Evolutionary conservation across 2,329 filamentous ascomycete genomes (phyloP).

Genomic region (Cadophora luteo-olivacea): DNA sequence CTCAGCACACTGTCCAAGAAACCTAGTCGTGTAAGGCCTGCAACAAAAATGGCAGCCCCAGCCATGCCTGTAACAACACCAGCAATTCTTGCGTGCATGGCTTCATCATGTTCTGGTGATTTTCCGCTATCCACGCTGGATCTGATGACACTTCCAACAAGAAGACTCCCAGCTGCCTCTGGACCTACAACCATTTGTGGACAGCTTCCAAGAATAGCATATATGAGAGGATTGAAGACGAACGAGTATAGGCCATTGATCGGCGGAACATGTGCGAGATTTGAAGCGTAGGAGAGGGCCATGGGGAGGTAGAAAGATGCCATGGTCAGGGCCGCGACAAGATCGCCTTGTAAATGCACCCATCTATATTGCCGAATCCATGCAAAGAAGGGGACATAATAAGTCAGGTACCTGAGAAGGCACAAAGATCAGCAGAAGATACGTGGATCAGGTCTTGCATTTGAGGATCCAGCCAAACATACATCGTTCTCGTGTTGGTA

Average conservation of each 20-base stretch:
- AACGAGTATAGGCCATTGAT: slow-evolving; percentile 96
- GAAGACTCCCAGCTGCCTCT: slow-evolving; percentile 89
- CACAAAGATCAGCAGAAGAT: slow-evolving; percentile 28
- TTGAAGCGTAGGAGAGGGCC: slow-evolving; percentile 90
- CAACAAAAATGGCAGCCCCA: slow-evolving; percentile 85
- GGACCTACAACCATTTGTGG: slow-evolving; percentile 94
- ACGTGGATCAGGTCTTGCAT: background rate
- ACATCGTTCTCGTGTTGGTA: slow-evolving; percentile 77
- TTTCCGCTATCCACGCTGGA: slow-evolving; percentile 74
- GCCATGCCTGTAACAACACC: slow-evolving; percentile 89
- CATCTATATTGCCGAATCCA: slow-evolving; percentile 90
- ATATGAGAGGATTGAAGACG: slow-evolving; percentile 89
- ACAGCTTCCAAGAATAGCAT: slow-evolving; percentile 89
- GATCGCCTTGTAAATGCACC: slow-evolving; percentile 83
- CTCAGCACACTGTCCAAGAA: slow-evolving; percentile 96
- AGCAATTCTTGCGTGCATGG: slow-evolving; percentile 79
- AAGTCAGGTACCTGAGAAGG: slow-evolving; percentile 76
- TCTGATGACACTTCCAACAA: slow-evolving; percentile 87
- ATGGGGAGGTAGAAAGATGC: slow-evolving; percentile 99
- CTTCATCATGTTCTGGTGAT: slow-evolving; percentile 66
- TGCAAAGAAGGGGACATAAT: slow-evolving; percentile 90
- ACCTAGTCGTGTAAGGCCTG: slow-evolving; percentile 83
- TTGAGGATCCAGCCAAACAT: slow-evolving; percentile 43
- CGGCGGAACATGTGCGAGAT: slow-evolving; percentile 89
- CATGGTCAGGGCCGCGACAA: slow-evolving; percentile 90